Evolutionary conservation across 1,284 basidiomycete species (phyloP).

Genomic region (Mycosarcoma mackinlayi): DNA sequence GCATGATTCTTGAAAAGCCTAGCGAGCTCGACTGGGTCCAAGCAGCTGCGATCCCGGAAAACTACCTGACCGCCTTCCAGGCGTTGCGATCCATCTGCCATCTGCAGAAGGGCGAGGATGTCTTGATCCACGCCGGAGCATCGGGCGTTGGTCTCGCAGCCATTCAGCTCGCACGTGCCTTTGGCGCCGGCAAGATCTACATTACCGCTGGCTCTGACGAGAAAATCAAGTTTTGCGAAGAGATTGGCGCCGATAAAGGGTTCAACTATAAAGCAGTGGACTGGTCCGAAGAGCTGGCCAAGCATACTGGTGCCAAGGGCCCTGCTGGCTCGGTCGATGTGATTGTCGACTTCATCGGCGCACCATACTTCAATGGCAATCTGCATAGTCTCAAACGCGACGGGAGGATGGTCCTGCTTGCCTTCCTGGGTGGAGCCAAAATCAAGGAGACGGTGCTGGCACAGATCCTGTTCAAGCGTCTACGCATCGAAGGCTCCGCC

Average conservation of each 20-base stretch:
- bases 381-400: constrained; percentile 80
- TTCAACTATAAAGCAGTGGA: constrained; percentile 88
- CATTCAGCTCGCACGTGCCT: constrained; percentile 84
- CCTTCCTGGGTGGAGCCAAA: constrained; percentile 77
- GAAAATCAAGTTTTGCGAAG: constrained; percentile 82
- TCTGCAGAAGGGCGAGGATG: constrained; percentile 76
- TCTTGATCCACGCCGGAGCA: constrained; percentile 83
- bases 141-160: constrained; percentile 84
- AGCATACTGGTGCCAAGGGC: constrained; percentile 49
- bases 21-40: constrained; percentile 80
- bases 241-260: constrained; percentile 75
- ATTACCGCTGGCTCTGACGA: constrained; percentile 83
- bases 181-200: constrained; percentile 72
- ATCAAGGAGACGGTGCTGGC: constrained; percentile 76
- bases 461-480: constrained; percentile 83
- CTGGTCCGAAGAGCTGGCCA: constrained; percentile 75
- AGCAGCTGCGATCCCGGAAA: constrained; percentile 69
- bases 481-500: constrained; percentile 89
- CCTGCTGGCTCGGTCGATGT: constrained; percentile 75
- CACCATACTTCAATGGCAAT: constrained; percentile 85
- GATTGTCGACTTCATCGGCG: constrained; percentile 88
- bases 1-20: constrained; percentile 82
- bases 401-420: constrained; percentile 80
- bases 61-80: constrained; percentile 65
- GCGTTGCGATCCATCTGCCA: constrained; percentile 50